These are phyloP conservation scores for Corynespora cassiicola DNA, from an alignment of 2,329 filamentous ascomycete species.

Conservation along the genomic window DNA sequence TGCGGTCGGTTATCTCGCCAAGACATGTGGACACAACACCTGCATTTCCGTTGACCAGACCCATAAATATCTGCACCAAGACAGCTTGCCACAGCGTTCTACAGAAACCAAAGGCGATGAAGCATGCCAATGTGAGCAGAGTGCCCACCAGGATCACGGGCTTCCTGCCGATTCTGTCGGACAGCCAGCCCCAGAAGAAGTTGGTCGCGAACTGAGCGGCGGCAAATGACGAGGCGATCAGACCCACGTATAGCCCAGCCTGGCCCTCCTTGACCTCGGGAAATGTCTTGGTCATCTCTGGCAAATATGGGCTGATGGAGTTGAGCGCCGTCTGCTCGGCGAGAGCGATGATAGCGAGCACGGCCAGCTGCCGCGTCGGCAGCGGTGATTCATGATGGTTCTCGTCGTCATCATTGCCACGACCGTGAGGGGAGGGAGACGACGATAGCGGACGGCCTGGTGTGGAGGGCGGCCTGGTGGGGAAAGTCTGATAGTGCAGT, in stretches of 20 bases:
- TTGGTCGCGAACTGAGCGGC: constrained; percentile 92
- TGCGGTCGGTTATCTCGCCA: constrained; percentile 92
- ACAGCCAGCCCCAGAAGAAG: constrained; percentile 87
- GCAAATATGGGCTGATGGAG: constrained; percentile 93
- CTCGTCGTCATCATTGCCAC: constrained; percentile 42
- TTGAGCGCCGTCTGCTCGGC: constrained; percentile 97
- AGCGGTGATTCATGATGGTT: constrained; percentile 71
- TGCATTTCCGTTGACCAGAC: constrained; percentile 91
- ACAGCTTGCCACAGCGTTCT: constrained; percentile 82
- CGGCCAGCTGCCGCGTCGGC: constrained; percentile 79
- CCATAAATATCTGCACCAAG: constrained; percentile 87
- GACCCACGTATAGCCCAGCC: constrained; percentile 86
- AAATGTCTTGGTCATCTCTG: constrained; percentile 88
- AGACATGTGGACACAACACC: constrained; percentile 92
- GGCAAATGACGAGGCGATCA: constrained; percentile 90
- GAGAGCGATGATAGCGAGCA: constrained; percentile 87
- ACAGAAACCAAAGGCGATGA: constrained; percentile 87
- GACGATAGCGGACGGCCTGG: constrained; percentile 60
- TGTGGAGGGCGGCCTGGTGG: constrained; percentile 73
- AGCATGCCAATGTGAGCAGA: constrained; percentile 79
- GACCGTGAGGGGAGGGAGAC: constrained; percentile 33
- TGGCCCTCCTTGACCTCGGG: constrained; percentile 75
- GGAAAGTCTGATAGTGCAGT: constrained; percentile 82
- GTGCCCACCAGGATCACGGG: constrained; percentile 85
- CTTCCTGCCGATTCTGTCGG: constrained; percentile 79